Evolutionary conservation across 768 basidiomycete genomes (phyloP), one percentile per base, ranked within the genome.

Genomic region (Boletus eberwhitei): DNA sequence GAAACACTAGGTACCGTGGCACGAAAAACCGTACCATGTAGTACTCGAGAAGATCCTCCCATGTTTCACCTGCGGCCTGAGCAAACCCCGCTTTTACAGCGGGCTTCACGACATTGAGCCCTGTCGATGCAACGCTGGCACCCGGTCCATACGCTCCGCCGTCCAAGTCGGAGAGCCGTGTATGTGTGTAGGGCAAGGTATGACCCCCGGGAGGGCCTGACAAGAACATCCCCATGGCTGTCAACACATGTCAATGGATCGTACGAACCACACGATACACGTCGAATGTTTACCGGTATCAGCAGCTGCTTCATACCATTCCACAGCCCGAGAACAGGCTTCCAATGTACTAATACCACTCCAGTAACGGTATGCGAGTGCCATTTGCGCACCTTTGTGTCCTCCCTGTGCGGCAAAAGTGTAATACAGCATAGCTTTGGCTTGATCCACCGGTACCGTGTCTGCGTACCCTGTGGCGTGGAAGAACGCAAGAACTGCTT

Each of bases 61-160:
- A 94, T 14, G 91, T 95, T 69, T 97, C 95, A 21, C 95, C 95
- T 1, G 93, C 90, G 5, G 87, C 87, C 35, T 84, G 83, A 31
- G 93, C 87, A 32, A 86, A 71, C 17, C 87, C 90, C 22, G 95
- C 93, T 68, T 88, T 87, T 60, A 96, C 87, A 16, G 88, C 87
- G 14, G 93, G 82, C 51, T 85, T 78, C 35, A 82, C 76, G 2
- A 80, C 77, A 63, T 89, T 91, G 21, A 81, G 54, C 2, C 91
- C 92, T 0, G 93, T 93, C 0, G 92, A 95, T 8, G 93, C 92
- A 47, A 93, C 91, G 54, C 93, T 95, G 3, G 96, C 93, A 45
- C 96, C 94, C 16, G 90, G 89, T 3, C 97, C 97, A 66, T 88
- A 98, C n/a, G 91, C 83, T 7, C 97, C 97, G 16, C 96, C 97